Evolutionary conservation across 2,329 filamentous ascomycete genomes (phyloP), one percentile per base, ranked within the genome.

Genomic region (Fusarium fracticaudum): DNA sequence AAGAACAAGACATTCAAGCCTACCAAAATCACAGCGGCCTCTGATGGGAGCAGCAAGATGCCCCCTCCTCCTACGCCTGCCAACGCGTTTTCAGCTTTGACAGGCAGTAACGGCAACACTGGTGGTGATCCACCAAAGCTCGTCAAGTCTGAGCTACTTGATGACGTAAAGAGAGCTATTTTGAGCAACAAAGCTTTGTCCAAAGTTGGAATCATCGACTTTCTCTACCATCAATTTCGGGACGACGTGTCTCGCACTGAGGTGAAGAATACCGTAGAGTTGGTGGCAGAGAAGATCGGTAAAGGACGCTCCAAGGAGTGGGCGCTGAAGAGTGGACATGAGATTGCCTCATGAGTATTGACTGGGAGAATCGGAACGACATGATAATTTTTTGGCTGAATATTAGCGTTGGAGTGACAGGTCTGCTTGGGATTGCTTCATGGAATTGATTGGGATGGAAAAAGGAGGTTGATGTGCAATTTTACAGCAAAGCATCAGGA

Each of bases 131-230:
- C 70, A 6, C 72, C 68, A 5, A 84, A 81, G 60, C 66, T 84
- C 18, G 82, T 84, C 51, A 82, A 84, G 69, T 72, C 80, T 9
- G 84, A 85, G 69, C 76, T 85, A 24, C 69, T 86, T 67, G 79
- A 84, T 60, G 83, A 84, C 37, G 78, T 86, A 59, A 86, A 86
- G 74, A 79, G 81, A 64, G 80, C 83, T 14, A 85, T 86, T 38
- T 75, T 85, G 26, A 78, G 82, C 44, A 83, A 85, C 72, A 82
- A 81, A 53, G 78, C 80, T 14, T 72, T 85, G 15, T 84, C 83
- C 55, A 85, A 85, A 57, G 78, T 81, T 31, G 83, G 83, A 66
- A 84, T 85, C 37, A 75, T 85, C 29, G 84, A 85, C 68, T 79
- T 83, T 26, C 77, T 85, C 24, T 84, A 83, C 44, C 79, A 83